Conservation (phyloP, 1,284 basidiomycete genomes). For the Papiliotrema flavescens region DNA sequence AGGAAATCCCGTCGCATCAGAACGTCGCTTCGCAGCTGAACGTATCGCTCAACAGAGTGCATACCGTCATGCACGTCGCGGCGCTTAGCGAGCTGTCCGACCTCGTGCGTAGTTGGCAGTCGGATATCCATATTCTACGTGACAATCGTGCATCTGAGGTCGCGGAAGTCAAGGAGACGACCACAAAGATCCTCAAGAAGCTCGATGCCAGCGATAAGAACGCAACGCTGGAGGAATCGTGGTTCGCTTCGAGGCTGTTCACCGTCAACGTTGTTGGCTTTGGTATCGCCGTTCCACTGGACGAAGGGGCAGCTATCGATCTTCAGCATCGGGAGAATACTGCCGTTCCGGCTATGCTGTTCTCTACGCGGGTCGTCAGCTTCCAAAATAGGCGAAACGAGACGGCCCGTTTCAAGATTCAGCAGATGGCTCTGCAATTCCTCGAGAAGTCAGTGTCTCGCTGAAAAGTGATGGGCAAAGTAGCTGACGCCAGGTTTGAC, state of each 20-base stretch:
- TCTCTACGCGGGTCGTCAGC: constrained; percentile 68
- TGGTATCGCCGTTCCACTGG: constrained; percentile 77
- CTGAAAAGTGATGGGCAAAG: neutral
- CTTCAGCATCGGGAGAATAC: constrained; percentile 45
- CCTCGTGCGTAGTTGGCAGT: constrained; percentile 69
- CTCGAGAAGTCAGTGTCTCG: constrained; percentile 59
- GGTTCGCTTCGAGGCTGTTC: constrained; percentile 66
- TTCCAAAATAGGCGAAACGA: constrained; percentile 72
- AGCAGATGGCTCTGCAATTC: constrained; percentile 76
- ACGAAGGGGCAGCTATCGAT: constrained; percentile 39
- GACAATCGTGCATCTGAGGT: constrained; percentile 71
- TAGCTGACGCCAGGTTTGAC: constrained; percentile 59
- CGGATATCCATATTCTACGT: constrained; percentile 67
- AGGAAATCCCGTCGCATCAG: constrained; percentile 37
- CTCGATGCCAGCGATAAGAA: constrained; percentile 34
- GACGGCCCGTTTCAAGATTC: constrained; percentile 69
- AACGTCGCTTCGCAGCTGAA: constrained; percentile 43
- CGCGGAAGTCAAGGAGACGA: constrained; percentile 72
- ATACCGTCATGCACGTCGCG: constrained; percentile 87
- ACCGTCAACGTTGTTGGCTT: constrained; percentile 64
- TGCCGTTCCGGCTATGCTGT: constrained; percentile 69
- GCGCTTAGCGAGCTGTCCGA: constrained; percentile 84
- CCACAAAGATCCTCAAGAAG: constrained; percentile 62
- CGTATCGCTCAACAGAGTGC: constrained; percentile 66
- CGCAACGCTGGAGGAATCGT: constrained; percentile 48